Conservation (phyloP, 2,329 filamentous ascomycete species). For the Ophiostoma perfectum region DNA sequence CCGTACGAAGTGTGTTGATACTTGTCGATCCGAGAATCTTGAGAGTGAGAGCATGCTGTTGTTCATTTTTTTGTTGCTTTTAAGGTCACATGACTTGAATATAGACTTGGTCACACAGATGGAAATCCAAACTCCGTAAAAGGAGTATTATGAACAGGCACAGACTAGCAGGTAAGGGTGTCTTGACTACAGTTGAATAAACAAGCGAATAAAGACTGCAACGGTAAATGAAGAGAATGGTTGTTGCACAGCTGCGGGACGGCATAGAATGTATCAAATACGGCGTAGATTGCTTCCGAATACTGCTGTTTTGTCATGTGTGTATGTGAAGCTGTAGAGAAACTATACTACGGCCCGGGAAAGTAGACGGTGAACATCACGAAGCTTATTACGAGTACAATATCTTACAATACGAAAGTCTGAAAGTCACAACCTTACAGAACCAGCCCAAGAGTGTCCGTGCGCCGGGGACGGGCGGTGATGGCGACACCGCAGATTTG, state of each 20-base stretch:
- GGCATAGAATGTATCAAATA: slow-evolving; percentile 2
- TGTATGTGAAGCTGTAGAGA: slow-evolving; percentile 4
- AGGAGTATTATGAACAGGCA: too few species aligned
- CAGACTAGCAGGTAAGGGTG: too few species aligned
- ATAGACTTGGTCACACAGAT: too few species aligned
- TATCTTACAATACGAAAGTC: too few species aligned
- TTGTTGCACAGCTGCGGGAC: background rate
- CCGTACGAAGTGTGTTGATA: too few species aligned
- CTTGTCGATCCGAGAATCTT: too few species aligned
- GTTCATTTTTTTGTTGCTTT: too few species aligned
- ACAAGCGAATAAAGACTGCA: background rate
- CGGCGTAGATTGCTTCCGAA: background rate
- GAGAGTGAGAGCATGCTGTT: too few species aligned
- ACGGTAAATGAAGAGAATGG: too few species aligned
- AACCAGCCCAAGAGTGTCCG: background rate
- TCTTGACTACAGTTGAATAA: background rate
- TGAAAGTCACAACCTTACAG: background rate
- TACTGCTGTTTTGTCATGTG: background rate
- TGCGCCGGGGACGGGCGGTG: slow-evolving; percentile 1
- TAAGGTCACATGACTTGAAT: too few species aligned
- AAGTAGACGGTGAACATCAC: background rate
- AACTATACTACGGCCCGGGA: background rate
- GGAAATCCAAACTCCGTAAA: too few species aligned
- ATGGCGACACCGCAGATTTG: slow-evolving; percentile 5
- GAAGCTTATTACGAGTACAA: background rate